Evolutionary conservation across 2,329 filamentous ascomycete genomes (phyloP), one percentile per base, ranked within the genome.

Genomic region (Aspergillus fumigatus): DNA sequence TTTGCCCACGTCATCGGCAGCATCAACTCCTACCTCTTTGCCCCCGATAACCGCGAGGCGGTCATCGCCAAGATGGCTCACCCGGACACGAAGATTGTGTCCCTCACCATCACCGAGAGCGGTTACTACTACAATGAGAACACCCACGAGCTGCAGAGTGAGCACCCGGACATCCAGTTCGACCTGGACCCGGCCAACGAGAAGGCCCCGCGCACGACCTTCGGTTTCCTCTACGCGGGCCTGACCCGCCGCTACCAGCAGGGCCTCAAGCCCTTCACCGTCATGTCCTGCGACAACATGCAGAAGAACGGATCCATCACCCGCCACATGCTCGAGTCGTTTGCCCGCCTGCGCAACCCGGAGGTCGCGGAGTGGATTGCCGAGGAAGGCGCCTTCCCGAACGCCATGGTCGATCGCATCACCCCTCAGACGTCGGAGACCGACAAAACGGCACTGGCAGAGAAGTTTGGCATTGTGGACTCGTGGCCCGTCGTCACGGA

Each of bases 91-190:
- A 78, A 75, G 65, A 82, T 82, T 58, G 80, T 82, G 32, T 82
- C 80, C 17, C 66, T 82, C 67, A 82, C 80, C 65, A 82, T 82
- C 66, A 82, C 80, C 47, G 80, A 82, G 72, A 80, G 77, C 64
- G 80, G 80, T 59, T 82, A 82, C 77, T 82, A 80, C 73, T 82
- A 82, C 74, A 81, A 82, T 66, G 80, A 82, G 66, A 81, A 82
- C 74, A 79, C 80, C n/a, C 80, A 82, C 72, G 69, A 82, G 71
- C 73, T 82, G 56, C 68, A 77, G 59, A 67, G 68, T 38, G 74
- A 82, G 47, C 73, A 82, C 66, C 70, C 79, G 8, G 79, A 82
- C 62, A 82, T 82, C 52, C 73, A 76, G 63, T 73, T 71, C 63
- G 80, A 82, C 62, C 70, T 82, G 25, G 58, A 72, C 54, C 65